phyloP scores from a whole-genome alignment of 169 alveolate species.

The Plasmodium chabaudi region DNA sequence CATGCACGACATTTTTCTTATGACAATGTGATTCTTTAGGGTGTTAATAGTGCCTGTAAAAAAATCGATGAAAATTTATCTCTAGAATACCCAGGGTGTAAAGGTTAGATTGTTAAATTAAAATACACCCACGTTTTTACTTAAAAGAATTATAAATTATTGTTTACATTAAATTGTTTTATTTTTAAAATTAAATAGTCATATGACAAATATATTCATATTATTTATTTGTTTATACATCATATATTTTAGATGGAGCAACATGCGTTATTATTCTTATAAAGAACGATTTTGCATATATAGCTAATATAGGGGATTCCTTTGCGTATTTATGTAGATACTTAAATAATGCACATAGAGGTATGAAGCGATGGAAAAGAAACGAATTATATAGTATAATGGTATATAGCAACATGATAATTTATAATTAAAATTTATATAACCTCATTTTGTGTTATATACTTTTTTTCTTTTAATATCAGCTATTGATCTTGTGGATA shows the following conservation, averaged over 20 bases:
- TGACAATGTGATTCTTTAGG: constrained; percentile 1
- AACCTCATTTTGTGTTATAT: neutral
- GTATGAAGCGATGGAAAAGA: neutral
- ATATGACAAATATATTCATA: too few species aligned
- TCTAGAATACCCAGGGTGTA: constrained; percentile 44
- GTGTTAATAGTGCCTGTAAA: constrained; percentile 64
- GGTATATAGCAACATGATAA: too few species aligned
- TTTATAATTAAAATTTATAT: too few species aligned
- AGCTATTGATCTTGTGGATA: constrained; percentile 94
- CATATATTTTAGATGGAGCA: constrained; percentile 85
- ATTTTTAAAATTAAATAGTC: too few species aligned
- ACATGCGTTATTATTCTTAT: constrained; percentile 86
- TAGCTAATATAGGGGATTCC: constrained; percentile 88
- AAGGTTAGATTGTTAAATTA: constrained; percentile 20
- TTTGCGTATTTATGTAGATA: constrained; percentile 86
- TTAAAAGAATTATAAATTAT: constrained; percentile 12
- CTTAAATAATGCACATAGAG: constrained; percentile 45
- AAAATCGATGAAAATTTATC: constrained; percentile 52
- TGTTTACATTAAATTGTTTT: neutral
- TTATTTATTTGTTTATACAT: too few species aligned
- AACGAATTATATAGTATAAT: too few species aligned
- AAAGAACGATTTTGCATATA: constrained; percentile 77
- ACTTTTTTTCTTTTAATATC: neutral
- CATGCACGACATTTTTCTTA: too few species aligned
- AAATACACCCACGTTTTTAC: neutral